These are phyloP conservation scores for Sphagnum fallax DNA, from an alignment of 228 moss, liverwort and hornwort species.

Conservation along the genomic window DNA sequence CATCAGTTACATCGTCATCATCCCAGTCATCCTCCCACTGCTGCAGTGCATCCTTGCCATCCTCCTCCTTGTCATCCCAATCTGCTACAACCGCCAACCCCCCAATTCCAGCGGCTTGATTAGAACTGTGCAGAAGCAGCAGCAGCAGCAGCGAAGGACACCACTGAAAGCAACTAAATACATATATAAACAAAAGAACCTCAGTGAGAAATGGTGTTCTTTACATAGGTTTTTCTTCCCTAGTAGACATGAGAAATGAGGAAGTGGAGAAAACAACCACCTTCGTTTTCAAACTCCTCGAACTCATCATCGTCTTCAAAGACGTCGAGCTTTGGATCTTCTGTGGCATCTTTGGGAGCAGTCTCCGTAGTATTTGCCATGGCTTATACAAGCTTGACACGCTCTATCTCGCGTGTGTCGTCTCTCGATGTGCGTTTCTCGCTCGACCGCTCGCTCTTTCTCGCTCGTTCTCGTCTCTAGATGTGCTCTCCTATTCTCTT, in stretches of 20 bases:
- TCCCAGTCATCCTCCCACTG: constrained; percentile 98
- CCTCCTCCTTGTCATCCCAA: constrained; percentile 73
- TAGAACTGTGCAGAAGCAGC: neutral
- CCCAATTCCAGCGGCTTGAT: neutral
- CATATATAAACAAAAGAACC: neutral
- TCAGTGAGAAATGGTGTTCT: too few relatives aligned
- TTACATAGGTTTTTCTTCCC: too few relatives aligned
- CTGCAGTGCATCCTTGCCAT: constrained; percentile 65
- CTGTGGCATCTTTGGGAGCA: constrained; percentile 27
- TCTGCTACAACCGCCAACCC: constrained; percentile 10
- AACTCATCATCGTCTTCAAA: constrained; percentile 91
- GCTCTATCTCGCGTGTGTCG: too few relatives aligned
- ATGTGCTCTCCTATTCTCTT: too few relatives aligned
- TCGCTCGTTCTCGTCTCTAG: too few relatives aligned
- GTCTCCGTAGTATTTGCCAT: constrained; percentile 55
- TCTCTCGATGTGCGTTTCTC: too few relatives aligned
- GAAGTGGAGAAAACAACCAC: neutral
- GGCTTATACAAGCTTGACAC: neutral
- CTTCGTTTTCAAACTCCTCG: constrained; percentile 81
- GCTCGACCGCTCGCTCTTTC: too few relatives aligned
- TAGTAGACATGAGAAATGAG: too few relatives aligned
- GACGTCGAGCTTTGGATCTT: constrained; percentile 72
- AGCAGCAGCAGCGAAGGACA: neutral
- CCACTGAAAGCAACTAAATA: neutral
- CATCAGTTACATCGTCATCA: constrained; percentile 88